Evolutionary conservation across 2,329 filamentous ascomycete species (phyloP).

Genomic region (Penicillium rolfsii): DNA sequence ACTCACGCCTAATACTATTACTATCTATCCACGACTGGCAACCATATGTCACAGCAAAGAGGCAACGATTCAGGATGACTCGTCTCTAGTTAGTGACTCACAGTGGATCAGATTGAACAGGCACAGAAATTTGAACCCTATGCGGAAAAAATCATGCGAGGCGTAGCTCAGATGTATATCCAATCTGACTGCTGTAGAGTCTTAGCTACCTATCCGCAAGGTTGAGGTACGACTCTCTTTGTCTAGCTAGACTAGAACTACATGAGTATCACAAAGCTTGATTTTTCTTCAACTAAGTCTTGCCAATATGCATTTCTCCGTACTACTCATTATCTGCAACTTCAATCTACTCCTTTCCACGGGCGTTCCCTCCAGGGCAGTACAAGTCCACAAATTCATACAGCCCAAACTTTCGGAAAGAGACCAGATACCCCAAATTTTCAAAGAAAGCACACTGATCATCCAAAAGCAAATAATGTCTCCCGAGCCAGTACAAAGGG

Average conservation of each 20-base stretch:
- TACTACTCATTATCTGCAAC: not conserved
- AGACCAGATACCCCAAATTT: not conserved
- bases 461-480: not conserved
- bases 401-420: not conserved
- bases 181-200: not conserved
- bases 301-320: not conserved
- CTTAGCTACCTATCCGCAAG: not conserved
- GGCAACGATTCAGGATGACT: not conserved
- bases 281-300: not conserved
- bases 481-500: not conserved
- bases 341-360: not conserved
- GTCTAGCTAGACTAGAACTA: not conserved
- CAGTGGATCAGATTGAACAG: not conserved
- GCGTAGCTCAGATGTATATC: not conserved
- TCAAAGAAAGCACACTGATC: not conserved
- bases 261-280: not conserved
- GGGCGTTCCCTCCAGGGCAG: not conserved
- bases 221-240: not conserved
- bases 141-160: not conserved
- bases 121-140: not conserved
- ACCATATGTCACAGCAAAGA: not conserved
- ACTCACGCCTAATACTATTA: conserved; percentile 10
- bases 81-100: not conserved
- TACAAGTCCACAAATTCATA: not conserved
- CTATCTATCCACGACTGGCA: not conserved